Evolutionary conservation across 441 rosid genomes (phyloP).

Genomic region (Jatropha multifida): DNA sequence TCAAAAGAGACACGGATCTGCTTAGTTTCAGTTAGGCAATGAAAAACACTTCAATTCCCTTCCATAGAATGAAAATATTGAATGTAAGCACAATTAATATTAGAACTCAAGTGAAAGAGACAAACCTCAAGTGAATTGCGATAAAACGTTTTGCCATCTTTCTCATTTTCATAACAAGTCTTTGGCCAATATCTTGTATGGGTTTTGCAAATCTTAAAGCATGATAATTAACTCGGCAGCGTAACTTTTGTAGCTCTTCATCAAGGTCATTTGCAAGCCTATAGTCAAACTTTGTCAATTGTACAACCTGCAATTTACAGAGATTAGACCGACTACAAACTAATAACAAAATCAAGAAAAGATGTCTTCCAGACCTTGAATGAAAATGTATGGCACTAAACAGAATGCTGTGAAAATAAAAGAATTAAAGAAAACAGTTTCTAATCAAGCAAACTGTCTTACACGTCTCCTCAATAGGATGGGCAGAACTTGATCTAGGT

Average conservation of each 20-base stretch:
- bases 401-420: neutral
- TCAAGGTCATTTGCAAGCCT: slow-evolving; percentile 91
- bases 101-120: slow-evolving; percentile 8
- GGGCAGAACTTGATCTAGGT: slow-evolving; percentile 94
- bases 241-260: slow-evolving; percentile 84
- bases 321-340: slow-evolving; percentile 6
- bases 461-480: slow-evolving; percentile 75
- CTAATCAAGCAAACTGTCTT: slow-evolving; percentile 30
- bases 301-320: slow-evolving; percentile 72
- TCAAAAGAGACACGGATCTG: neutral
- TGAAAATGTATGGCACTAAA: neutral
- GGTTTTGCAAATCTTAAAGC: slow-evolving; percentile 89
- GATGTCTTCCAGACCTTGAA: neutral
- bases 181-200: slow-evolving; percentile 72
- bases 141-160: slow-evolving; percentile 73
- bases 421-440: neutral
- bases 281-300: slow-evolving; percentile 95
- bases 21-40: neutral
- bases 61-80: neutral
- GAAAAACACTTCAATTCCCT: neutral
- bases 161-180: slow-evolving; percentile 72
- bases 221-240: slow-evolving; percentile 91
- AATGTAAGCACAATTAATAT: neutral
- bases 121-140: slow-evolving; percentile 89
- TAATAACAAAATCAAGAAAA: slow-evolving; percentile 8